phyloP scores from a whole-genome alignment of 176 grass and related monocot genomes.

The Urochloa ruziziensis region DNA sequence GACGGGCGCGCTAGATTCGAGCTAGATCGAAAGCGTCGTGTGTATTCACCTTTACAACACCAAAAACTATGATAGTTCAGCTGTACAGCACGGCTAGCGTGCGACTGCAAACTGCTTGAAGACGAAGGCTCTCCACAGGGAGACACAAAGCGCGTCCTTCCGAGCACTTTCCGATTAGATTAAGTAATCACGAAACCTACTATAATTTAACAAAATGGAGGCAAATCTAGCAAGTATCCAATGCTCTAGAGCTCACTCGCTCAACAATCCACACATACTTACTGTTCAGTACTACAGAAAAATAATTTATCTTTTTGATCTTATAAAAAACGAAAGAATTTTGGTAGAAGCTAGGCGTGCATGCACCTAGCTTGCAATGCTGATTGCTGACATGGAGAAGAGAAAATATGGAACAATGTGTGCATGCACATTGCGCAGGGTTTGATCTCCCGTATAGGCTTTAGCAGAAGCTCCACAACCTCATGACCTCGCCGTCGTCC shows the following conservation, averaged over 20 bases:
- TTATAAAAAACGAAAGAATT: conserved; percentile 26
- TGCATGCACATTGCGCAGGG: background rate
- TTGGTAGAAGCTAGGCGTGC: background rate
- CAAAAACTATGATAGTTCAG: conserved; percentile 19
- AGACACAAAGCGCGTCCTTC: conserved; percentile 45
- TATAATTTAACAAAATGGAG: conserved; percentile 13
- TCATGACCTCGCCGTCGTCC: conserved; percentile 56
- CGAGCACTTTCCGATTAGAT: conserved; percentile 39
- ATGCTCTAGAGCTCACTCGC: conserved; percentile 24
- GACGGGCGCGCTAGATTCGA: conserved; percentile 24
- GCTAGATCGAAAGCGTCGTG: conserved; percentile 6
- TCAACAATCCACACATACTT: conserved; percentile 22
- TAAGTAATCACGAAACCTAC: conserved; percentile 13
- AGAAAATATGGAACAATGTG: background rate
- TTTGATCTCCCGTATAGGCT: background rate
- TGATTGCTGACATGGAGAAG: background rate
- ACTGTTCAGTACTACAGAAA: background rate
- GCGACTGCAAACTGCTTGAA: conserved; percentile 20
- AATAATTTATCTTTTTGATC: conserved; percentile 13
- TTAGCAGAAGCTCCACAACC: conserved; percentile 68
- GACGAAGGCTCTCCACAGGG: conserved; percentile 37
- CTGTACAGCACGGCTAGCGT: conserved; percentile 33
- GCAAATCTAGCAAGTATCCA: conserved; percentile 47
- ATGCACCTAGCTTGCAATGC: conserved; percentile 18
- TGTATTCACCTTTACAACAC: conserved; percentile 44